Evolutionary conservation across 768 basidiomycete species (phyloP).

Genomic region (Pluteus cervinus): DNA sequence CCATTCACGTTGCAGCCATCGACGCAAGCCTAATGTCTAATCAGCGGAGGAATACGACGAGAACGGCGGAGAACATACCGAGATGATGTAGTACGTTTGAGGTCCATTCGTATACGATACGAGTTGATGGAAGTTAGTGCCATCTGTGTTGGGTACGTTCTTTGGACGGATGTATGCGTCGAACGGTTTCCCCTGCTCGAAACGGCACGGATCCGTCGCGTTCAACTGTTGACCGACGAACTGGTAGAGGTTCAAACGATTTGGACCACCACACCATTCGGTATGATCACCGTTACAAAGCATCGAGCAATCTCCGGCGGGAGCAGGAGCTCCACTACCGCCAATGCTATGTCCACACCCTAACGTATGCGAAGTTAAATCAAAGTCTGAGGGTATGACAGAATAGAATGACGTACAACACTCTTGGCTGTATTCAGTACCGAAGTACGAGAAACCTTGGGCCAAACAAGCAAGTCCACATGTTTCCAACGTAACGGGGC

Average conservation of each 20-base stretch:
- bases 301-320: conserved; percentile 3
- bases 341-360: conserved; percentile 2
- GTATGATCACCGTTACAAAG: conserved; percentile 3
- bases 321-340: background rate
- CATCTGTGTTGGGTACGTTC: background rate
- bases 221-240: background rate
- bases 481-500: conserved; percentile 7
- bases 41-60: background rate
- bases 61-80: background rate
- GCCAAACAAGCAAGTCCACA: conserved; percentile 11
- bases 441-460: conserved; percentile 7
- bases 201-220: background rate
- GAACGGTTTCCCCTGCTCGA: background rate
- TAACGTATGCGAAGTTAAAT: background rate
- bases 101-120: background rate
- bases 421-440: conserved; percentile 11
- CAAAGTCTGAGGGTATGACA: background rate
- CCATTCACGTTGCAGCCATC: background rate
- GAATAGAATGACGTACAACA: conserved; percentile 10
- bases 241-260: conserved; percentile 4
- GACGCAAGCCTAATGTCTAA: background rate
- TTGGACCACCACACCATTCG: conserved; percentile 3
- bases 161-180: background rate
- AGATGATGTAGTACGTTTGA: background rate
- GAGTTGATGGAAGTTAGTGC: background rate